Base-by-base conservation (phyloP, 106 monocot species). In the Dendrobium chrysotoxum region DNA sequence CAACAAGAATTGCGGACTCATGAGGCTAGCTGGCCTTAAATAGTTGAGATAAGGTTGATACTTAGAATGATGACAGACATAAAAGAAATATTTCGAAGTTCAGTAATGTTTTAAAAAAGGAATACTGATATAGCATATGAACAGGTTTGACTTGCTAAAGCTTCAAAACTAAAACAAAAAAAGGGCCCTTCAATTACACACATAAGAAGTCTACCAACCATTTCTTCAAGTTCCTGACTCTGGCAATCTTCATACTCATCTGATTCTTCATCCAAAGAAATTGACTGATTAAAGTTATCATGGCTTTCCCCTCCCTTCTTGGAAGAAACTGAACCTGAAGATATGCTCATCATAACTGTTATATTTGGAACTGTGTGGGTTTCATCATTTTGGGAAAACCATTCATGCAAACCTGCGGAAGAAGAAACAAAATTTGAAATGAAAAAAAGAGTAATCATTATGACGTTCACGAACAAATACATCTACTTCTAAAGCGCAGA, bases 341-440 rank as follows among this genome's bases (percentile, higher is more conserved):
- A 3, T 84, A 93, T 90, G 78, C 84, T 90, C 44, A 80, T 86
- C 91, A 94, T 92, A 70, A 91, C 79, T 77, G 98, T 91, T 15
- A 92, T 88, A 78, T 91, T 92, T 12, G 92, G 91, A 75, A 86
- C 83, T 3, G 53, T 78, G 42, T 79, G 87, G 38, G 45, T 84
- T 86, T 92, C 92, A 88, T 98, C 98, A 40, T 79, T 90, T 84
- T 98, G 94, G 75, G 92, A 85, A 86, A 92, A 94, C 91, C 92
- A 94, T 84, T 98, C 98, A 77, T 94, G 93, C 58, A 98, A 61
- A 15, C 98, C 96, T 96, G 85, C 28, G 21, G 26, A 38, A 35
- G 12, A 28, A 50, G 11, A 31, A 78, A 47, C 5, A 50, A 25
- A 23, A 5, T 10, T 23, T 44, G 47, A 45, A 47, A 47, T 46